Conservation (phyloP, 805 yeast genomes). For the Saccharomycopsis fodiens region DNA sequence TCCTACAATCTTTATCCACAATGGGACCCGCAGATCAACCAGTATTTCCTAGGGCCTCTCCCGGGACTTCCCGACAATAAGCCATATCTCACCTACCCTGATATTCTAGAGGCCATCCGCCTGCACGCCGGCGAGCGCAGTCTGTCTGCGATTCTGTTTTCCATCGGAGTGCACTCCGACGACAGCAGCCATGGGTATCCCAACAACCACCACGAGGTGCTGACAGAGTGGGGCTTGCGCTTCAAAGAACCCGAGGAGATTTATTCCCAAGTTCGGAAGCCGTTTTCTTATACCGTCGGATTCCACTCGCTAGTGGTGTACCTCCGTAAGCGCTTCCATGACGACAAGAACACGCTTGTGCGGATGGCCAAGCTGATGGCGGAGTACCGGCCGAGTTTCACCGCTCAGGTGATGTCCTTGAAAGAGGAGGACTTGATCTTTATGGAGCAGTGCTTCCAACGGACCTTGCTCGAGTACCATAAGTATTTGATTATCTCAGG, state of each 20-base stretch:
- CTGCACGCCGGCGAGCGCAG: not conserved
- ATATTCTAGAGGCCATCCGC: conserved; percentile 32
- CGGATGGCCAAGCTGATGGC: conserved; percentile 86
- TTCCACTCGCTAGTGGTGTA: conserved; percentile 76
- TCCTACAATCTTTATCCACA: conserved; percentile 31
- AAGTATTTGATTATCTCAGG: conserved; percentile 79
- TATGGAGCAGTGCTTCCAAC: conserved; percentile 93
- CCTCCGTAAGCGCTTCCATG: conserved; percentile 53
- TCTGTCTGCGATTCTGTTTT: conserved; percentile 23
- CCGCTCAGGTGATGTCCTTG: conserved; percentile 82
- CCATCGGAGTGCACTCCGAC: conserved; percentile 26
- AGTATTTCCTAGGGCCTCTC: conserved; percentile 54
- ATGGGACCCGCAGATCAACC: conserved; percentile 56
- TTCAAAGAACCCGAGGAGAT: conserved; percentile 69
- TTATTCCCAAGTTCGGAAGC: conserved; percentile 63
- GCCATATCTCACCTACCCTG: conserved; percentile 46
- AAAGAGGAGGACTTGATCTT: conserved; percentile 89
- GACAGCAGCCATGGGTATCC: conserved; percentile 5
- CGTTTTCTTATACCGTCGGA: conserved; percentile 87
- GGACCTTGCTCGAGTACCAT: conserved; percentile 84
- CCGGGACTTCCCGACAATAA: conserved; percentile 29
- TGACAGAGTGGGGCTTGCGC: conserved; percentile 31
- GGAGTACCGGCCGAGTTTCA: conserved; percentile 83
- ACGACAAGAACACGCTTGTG: conserved; percentile 55
- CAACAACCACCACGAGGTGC: not conserved